phyloP scores from a whole-genome alignment of 2,329 filamentous ascomycete species.

The Sporothrix euskadiensis region DNA sequence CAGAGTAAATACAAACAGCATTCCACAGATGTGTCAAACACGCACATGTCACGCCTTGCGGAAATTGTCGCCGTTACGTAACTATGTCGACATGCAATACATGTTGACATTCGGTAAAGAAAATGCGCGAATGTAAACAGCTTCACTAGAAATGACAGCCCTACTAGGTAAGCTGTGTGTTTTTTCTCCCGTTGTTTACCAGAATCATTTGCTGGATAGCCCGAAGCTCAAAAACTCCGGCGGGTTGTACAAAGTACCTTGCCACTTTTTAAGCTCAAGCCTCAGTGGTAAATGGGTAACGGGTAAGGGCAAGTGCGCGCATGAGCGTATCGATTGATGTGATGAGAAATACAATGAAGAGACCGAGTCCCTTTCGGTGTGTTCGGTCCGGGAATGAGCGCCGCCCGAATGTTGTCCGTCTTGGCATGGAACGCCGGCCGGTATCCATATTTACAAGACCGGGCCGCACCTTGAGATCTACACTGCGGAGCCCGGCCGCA shows the following conservation, averaged over 20 bases:
- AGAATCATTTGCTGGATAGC: neutral
- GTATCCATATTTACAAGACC: no score
- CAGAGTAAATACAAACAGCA: neutral
- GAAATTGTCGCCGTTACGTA: neutral
- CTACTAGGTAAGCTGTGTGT: no score
- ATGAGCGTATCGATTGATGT: neutral
- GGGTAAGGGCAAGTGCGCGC: neutral
- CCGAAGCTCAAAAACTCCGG: neutral
- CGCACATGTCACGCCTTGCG: neutral
- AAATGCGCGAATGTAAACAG: neutral
- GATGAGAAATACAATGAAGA: neutral
- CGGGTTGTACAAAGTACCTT: neutral
- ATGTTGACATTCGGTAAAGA: neutral
- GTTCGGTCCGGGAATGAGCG: no score
- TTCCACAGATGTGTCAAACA: neutral
- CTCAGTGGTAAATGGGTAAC: neutral
- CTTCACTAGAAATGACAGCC: no score
- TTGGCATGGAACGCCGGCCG: no score
- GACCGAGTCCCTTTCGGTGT: neutral
- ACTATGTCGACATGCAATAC: neutral
- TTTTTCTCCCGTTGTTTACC: neutral
- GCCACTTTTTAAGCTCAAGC: neutral
- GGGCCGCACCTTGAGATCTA: no score
- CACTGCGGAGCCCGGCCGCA: no score
- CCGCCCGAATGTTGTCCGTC: no score